Evolutionary conservation across 2,329 filamentous ascomycete genomes (phyloP).

Genomic region (Exophiala phaeomuriformis): DNA sequence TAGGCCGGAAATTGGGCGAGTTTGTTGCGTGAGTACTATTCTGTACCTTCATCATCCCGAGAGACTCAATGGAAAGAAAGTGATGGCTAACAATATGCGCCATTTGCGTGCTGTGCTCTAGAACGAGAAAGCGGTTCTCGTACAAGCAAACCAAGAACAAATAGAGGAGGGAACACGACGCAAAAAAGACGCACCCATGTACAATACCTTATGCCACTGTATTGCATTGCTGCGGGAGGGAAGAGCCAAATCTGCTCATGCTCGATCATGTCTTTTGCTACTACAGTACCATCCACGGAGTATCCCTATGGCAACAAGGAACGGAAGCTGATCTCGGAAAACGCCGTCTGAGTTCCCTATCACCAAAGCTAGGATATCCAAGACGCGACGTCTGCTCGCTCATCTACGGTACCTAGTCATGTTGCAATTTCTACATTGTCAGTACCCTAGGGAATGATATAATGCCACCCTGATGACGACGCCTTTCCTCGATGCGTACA

Average conservation of each 20-base stretch:
- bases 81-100: background rate
- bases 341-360: no score
- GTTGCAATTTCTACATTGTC: no score
- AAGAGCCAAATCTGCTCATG: background rate
- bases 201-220: background rate
- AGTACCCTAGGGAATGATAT: no score
- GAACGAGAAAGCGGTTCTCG: slow-evolving; percentile 60
- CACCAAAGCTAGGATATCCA: no score
- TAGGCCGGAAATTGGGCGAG: slow-evolving; percentile 88
- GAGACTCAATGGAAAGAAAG: background rate
- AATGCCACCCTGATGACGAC: no score
- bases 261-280: no score
- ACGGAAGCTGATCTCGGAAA: no score
- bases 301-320: no score
- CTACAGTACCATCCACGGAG: no score
- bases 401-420: no score
- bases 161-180: slow-evolving; percentile 32
- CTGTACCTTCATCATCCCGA: background rate
- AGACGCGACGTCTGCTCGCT: no score
- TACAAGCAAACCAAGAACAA: slow-evolving; percentile 68
- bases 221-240: background rate
- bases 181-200: background rate
- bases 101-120: slow-evolving; percentile 29
- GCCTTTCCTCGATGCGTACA: no score
- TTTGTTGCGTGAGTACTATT: slow-evolving; percentile 66